Percentiles rank a stretch among this genome's conserved stretches.
Evolutionary conservation across 805 yeast species (phyloP).

Genomic region (Pichia insulana): DNA sequence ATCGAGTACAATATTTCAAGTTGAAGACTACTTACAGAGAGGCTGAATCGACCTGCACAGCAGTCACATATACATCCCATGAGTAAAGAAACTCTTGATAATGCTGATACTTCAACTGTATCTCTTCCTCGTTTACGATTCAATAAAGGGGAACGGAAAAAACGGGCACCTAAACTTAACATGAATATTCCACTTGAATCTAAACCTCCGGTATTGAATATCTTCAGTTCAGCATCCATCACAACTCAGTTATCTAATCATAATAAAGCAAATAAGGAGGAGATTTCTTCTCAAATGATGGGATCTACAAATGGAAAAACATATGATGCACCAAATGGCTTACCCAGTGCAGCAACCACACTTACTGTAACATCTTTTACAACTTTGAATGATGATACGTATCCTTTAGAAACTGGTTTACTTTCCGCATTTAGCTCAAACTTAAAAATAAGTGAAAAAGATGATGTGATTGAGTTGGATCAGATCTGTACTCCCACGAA

Average conservation of each 20-base stretch:
- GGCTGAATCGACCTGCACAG: neutral
- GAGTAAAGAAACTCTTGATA: neutral
- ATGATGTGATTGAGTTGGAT: neutral
- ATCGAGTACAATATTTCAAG: too few species aligned
- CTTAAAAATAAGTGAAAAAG: slow-evolving; percentile 4
- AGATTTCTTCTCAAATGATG: too few species aligned
- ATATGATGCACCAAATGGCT: slow-evolving; percentile 1
- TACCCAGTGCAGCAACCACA: slow-evolving; percentile 11
- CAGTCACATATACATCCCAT: neutral
- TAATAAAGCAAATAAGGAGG: neutral
- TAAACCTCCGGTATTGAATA: neutral
- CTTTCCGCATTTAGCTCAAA: slow-evolving; percentile 4
- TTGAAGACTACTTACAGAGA: too few species aligned
- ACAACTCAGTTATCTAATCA: too few species aligned
- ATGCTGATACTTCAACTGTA: neutral
- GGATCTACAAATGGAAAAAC: neutral
- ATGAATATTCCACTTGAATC: slow-evolving; percentile 7
- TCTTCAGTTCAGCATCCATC: neutral
- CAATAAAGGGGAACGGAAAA: slow-evolving; percentile 6
- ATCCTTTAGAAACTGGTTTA: slow-evolving; percentile 1
- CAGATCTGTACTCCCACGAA: slow-evolving; percentile 3
- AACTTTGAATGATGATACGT: slow-evolving; percentile 7
- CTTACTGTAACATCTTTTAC: slow-evolving; percentile 8
- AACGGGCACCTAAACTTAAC: slow-evolving; percentile 9
- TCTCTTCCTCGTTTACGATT: slow-evolving; percentile 6